phyloP scores from a whole-genome alignment of 2,329 filamentous ascomycete genomes.

The Cercospora zeina region DNA sequence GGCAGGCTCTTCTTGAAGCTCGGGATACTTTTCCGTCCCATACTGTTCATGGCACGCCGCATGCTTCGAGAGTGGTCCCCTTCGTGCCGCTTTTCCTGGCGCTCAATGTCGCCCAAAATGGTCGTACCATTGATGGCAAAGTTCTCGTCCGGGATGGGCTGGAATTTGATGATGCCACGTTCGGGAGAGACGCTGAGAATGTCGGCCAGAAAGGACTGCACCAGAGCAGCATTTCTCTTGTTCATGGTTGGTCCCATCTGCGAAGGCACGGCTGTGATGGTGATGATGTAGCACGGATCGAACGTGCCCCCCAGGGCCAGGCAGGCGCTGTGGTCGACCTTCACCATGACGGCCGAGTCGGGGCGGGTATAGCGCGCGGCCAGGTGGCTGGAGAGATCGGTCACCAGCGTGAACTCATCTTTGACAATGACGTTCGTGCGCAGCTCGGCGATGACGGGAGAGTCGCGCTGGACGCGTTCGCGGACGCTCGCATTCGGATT shows the following conservation, averaged over 20 bases:
- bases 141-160: constrained; percentile 68
- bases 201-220: constrained; percentile 74
- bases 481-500: constrained; percentile 34
- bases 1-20: constrained; percentile 31
- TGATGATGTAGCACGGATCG: constrained; percentile 77
- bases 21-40: constrained; percentile 34
- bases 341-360: constrained; percentile 71
- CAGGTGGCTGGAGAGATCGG: constrained; percentile 70
- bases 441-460: constrained; percentile 51
- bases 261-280: constrained; percentile 67
- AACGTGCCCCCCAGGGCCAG: constrained; percentile 74
- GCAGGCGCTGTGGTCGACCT: constrained; percentile 71
- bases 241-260: constrained; percentile 74
- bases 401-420: constrained; percentile 73
- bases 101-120: constrained; percentile 65
- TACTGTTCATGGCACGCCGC: constrained; percentile 42
- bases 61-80: constrained; percentile 46
- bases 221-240: constrained; percentile 73
- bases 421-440: constrained; percentile 60
- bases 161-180: constrained; percentile 72
- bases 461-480: constrained; percentile 48
- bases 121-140: constrained; percentile 71
- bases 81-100: constrained; percentile 51
- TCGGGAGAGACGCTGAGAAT: constrained; percentile 64
- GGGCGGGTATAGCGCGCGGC: constrained; percentile 74